Base-by-base conservation (phyloP, 208 protist genomes). In the Leishmania martiniquensis region DNA sequence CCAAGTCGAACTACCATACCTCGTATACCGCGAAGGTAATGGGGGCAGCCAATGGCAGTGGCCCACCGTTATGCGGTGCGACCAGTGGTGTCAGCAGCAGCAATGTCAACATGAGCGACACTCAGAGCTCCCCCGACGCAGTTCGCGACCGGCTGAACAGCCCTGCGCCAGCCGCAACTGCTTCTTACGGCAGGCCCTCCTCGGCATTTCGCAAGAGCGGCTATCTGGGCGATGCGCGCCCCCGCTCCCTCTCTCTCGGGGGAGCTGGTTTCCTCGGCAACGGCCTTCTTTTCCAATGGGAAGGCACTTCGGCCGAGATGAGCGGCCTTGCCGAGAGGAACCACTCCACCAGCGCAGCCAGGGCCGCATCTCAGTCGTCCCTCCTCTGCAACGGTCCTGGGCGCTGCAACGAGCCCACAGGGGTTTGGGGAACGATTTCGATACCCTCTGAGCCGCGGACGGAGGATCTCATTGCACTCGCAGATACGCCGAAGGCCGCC, bases 211-310 rank as follows among this genome's bases (percentile, higher is more conserved):
- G 45, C 49, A 44, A 17, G 32, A 25, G 45, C 5, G 29, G 13
- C 45, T 32, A 54, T 12, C 29, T 45, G 13, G 29, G 32, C 17
- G 68, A 72, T 32, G 13, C 47, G 17, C 39, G 29, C 5, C 68
- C 44, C 15, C 25, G 29, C 70, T 75, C 73, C 34, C 62, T 72
- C 45, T 62, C 55, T 7, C 12, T 76, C 4, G 76, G 77, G 25
- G 68, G 57, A 20, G 34, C 52, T 6, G 72, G n/a, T 29, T 52
- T 81, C 37, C 47, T 77, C 37, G 72, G 75, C 29, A 66, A 82
- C 39, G 55, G 74, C 13, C 4, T 82, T n/a, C 66, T 78, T n/a
- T 82, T 77, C 29, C 45, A 69, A 66, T 77, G 78, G 72, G 66
- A 82, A n/a, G 52, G 72, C 12, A 51, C 47, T 25, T 39, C 78